Evolutionary conservation across 164 flowering plant species (phyloP).

Genomic region (Chimonanthus praecox): DNA sequence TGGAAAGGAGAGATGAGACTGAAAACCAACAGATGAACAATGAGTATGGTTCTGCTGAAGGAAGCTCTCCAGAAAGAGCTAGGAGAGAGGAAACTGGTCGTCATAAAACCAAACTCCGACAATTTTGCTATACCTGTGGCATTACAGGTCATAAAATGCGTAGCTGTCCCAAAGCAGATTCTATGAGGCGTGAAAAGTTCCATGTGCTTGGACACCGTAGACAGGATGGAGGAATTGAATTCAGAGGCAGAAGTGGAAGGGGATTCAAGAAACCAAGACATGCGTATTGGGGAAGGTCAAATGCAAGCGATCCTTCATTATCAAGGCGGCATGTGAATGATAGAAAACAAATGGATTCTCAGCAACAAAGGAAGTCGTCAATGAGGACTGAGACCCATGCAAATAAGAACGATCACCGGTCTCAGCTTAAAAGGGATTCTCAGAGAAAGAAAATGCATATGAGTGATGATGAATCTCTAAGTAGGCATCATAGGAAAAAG

Average conservation of each 20-base stretch:
- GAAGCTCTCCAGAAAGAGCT: slow-evolving; percentile 17
- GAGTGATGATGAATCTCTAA: slow-evolving; percentile 17
- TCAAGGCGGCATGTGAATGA: slow-evolving; percentile 11
- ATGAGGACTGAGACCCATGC: slow-evolving; percentile 8
- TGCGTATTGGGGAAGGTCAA: slow-evolving; percentile 9
- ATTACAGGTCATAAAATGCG: slow-evolving; percentile 32
- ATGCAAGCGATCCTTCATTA: slow-evolving; percentile 11
- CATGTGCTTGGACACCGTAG: slow-evolving; percentile 12
- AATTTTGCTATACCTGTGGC: slow-evolving; percentile 37
- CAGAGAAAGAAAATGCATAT: slow-evolving; percentile 18
- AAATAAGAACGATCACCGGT: slow-evolving; percentile 11
- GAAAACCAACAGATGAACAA: slow-evolving; percentile 12
- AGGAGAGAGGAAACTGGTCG: slow-evolving; percentile 4
- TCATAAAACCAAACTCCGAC: slow-evolving; percentile 14
- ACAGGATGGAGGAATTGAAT: slow-evolving; percentile 14
- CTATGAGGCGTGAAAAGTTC: slow-evolving; percentile 16
- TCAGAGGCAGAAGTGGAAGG: slow-evolving; percentile 16
- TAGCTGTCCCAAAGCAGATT: slow-evolving; percentile 27
- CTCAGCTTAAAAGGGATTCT: slow-evolving; percentile 13
- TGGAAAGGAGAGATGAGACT: slow-evolving; percentile 25
- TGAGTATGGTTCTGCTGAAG: slow-evolving; percentile 20
- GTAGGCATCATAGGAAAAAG: slow-evolving; percentile 19
- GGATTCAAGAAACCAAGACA: slow-evolving; percentile 16
- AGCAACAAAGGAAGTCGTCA: slow-evolving; percentile 8
- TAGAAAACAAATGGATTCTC: slow-evolving; percentile 12